Conservation (phyloP, 2,329 filamentous ascomycete species). For the Cytospora schulzeri region DNA sequence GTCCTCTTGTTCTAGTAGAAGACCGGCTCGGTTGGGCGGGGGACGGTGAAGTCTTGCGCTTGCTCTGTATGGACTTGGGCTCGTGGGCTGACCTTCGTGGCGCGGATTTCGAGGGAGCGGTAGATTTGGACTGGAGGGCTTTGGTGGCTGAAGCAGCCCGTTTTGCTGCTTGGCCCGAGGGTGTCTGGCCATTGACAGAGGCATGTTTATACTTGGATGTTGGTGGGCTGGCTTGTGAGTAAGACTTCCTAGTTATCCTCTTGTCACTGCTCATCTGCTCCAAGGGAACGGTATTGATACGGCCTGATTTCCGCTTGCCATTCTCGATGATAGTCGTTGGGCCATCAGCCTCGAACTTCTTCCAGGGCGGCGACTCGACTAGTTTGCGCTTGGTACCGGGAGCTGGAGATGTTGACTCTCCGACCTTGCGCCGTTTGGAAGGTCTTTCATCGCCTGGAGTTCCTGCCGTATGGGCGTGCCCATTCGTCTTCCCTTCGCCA, state of each 20-base stretch:
- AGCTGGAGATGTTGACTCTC: conserved; percentile 45
- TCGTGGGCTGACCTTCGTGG: conserved; percentile 29
- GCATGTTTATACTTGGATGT: conserved; percentile 31
- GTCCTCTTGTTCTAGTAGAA: conserved; percentile 33
- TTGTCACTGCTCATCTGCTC: conserved; percentile 56
- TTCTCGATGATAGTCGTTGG: conserved; percentile 81
- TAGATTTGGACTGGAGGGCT: conserved; percentile 23
- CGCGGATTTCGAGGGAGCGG: conserved; percentile 8
- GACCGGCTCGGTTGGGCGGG: conserved; percentile 38
- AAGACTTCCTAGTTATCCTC: conserved; percentile 52
- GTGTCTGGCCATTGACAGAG: conserved; percentile 35
- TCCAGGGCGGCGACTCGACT: conserved; percentile 87
- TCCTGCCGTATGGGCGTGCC: conserved; percentile 27
- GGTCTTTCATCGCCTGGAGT: conserved; percentile 51
- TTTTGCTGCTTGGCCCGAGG: conserved; percentile 32
- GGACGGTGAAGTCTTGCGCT: conserved; percentile 36
- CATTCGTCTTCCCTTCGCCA: conserved; percentile 30
- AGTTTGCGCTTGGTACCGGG: conserved; percentile 45
- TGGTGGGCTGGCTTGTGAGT: conserved; percentile 39
- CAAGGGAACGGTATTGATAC: conserved; percentile 60
- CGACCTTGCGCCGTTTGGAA: conserved; percentile 66
- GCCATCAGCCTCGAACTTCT: conserved; percentile 78
- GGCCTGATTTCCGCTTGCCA: conserved; percentile 69
- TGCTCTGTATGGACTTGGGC: conserved; percentile 29
- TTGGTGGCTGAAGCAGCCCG: conserved; percentile 38